Conservation (phyloP, 2,329 filamentous ascomycete species). For the Orbilia javanica region DNA sequence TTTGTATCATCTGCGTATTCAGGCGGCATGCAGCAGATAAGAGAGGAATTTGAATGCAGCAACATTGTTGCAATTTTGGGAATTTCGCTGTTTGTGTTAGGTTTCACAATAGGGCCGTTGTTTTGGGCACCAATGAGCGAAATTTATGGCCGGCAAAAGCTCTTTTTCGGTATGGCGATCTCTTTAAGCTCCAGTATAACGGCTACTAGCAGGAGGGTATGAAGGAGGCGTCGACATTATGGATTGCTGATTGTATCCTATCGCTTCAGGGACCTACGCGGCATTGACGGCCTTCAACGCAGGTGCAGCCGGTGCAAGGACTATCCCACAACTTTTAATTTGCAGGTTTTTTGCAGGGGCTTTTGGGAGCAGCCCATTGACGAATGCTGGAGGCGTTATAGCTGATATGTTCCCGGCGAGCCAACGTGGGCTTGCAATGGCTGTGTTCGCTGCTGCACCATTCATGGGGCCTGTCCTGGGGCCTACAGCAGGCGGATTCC, state of each 20-base stretch:
- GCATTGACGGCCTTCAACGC: constrained; percentile 74
- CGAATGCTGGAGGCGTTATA: constrained; percentile 74
- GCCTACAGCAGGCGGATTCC: constrained; percentile 77
- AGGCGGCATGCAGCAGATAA: constrained; percentile 46
- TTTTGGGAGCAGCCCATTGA: constrained; percentile 74
- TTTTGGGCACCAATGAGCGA: constrained; percentile 69
- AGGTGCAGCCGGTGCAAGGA: constrained; percentile 71
- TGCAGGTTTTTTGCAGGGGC: constrained; percentile 76
- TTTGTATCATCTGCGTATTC: constrained; percentile 66
- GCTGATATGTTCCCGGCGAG: constrained; percentile 73
- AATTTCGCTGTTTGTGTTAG: constrained; percentile 67
- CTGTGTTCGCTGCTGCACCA: constrained; percentile 75
- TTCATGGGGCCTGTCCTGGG: constrained; percentile 76
- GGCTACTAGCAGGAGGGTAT: too few relatives aligned
- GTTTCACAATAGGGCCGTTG: constrained; percentile 68
- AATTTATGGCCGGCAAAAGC: constrained; percentile 72
- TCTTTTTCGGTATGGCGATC: constrained; percentile 68
- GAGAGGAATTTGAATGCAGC: constrained; percentile 63
- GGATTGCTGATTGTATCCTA: constrained; percentile 14
- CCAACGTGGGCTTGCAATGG: constrained; percentile 72
- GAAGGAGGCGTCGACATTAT: too few relatives aligned
- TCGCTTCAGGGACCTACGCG: constrained; percentile 68
- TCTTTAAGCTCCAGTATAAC: neutral
- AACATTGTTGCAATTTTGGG: constrained; percentile 66
- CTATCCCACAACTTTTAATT: constrained; percentile 73